phyloP scores from a whole-genome alignment of 805 yeast species.

The Teunomyces aglyptinius region DNA sequence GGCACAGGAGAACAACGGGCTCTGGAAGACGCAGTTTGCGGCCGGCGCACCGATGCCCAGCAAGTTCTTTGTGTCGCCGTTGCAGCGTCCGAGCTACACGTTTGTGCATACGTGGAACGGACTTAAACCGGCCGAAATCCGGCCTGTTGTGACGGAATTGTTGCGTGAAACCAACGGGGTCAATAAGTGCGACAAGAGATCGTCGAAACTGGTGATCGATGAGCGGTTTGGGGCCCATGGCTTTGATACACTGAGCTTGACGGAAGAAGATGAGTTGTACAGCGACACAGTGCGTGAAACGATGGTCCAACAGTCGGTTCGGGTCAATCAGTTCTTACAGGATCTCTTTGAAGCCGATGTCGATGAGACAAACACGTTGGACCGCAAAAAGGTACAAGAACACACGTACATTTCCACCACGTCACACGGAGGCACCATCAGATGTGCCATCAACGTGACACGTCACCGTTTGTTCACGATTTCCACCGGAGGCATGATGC shows the following conservation, averaged over 20 bases:
- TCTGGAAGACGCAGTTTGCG: conserved; percentile 42
- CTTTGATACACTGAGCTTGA: conserved; percentile 47
- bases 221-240: conserved; percentile 41
- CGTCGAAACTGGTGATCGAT: conserved; percentile 35
- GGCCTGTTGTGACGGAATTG: conserved; percentile 39
- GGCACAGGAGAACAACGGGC: conserved; percentile 47
- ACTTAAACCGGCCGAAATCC: conserved; percentile 20
- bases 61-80: conserved; percentile 57
- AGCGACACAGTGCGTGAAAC: conserved; percentile 47
- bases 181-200: conserved; percentile 60
- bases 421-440: conserved; percentile 62
- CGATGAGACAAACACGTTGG: conserved; percentile 13
- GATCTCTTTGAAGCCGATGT: conserved; percentile 24
- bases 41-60: conserved; percentile 58
- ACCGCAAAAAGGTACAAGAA: conserved; percentile 20
- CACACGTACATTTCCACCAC: conserved; percentile 44
- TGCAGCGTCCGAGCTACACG: conserved; percentile 63
- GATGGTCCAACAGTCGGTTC: conserved; percentile 45
- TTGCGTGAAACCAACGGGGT: conserved; percentile 61
- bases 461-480: conserved; percentile 57
- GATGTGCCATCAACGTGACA: conserved; percentile 48
- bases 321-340: conserved; percentile 48
- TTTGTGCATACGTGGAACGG: conserved; percentile 51
- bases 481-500: conserved; percentile 66
- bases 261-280: conserved; percentile 51